Evolutionary conservation across 106 monocot species (phyloP), one percentile per base, ranked within the genome.

Genomic region (Gastrodia elata): DNA sequence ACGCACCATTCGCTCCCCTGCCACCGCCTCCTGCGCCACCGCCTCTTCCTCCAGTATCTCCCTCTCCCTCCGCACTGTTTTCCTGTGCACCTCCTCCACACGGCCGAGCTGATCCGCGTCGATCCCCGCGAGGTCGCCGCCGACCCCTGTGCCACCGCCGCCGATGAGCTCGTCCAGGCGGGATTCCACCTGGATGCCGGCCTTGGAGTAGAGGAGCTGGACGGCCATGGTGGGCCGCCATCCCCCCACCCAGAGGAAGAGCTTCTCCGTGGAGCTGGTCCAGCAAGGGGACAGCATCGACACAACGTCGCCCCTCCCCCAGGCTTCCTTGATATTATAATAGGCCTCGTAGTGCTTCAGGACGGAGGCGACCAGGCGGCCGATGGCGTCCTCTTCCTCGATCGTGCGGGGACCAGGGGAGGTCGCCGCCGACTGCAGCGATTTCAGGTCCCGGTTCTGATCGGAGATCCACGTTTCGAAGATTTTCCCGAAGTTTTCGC

Each of bases 181-280:
- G 74, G 74, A 38, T 68, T 84, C 79, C 4, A 89, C 38, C 69
- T 87, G 89, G 34, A 87, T 39, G 44, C 89, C 92, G 26, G 78
- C 83, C 69, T 84, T 89, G 68, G 92, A 89, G 79, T 89, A 84
- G 38, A 91, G 75, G 33, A 94, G 70, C 18, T 84, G 94, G 77
- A 94, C 55, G 56, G 84, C 83, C 25, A 82, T 26, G 61, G 75
- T 43, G 34, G 94, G 91, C 25, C 86, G 82, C 94, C 94, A 91
- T 6, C 91, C 94, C 64, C 86, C 94, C 61, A 65, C 65, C 90
- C 90, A 85, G 64, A 83, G 70, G 73, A 85, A 85, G 67, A 84
- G 73, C 18, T 81, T 79, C 84, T 91, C 91, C 15, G 85, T 83
- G 38, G 86, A 77, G 70, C 71, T 82, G 71, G 78, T 78, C 94